Base-by-base conservation (phyloP, 192 early-diverging fungal species). In the Obelidium mucronatum region DNA sequence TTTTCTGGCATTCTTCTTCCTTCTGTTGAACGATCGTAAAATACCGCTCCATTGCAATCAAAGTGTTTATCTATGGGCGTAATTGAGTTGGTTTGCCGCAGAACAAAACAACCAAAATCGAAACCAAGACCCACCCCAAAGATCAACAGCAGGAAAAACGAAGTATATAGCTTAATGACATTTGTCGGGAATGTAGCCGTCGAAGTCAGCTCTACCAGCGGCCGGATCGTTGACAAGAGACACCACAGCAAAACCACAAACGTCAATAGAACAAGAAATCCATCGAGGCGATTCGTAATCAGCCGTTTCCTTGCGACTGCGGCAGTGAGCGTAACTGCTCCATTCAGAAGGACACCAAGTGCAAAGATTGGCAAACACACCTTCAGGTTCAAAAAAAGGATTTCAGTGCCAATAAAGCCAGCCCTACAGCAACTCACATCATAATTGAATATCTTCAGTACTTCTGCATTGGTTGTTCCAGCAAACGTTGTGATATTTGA, bases 21-120 rank as follows among this genome's bases (percentile, higher is more conserved):
- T 11, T 24, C 26, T 11, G 11, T 58, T 58, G 17, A 22, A 26
- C 55, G 24, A 58, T 58, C 26, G 22, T 58, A 31, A 64, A 67
- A 15, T 67, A 67, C 30, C 66, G 66, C 66, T 67, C 66, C 66
- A 67, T 42, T 8, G 66, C 37, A 28, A 67, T 42, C 40, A 67
- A 28, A 17, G 35, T 17, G 62, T 40, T 40, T 33, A 39, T 40
- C 39, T 39, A 37, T 64, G 3, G 26, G 22, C 48, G 13, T 31
- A 60, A 24, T 17, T 28, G 58, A 15, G 58, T 24, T 24, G 30
- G 26, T 17, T 33, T 60, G 24, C 58, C 58, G 13, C 26, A 22
- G 48, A 8, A 51, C 58, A 33, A 24, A 33, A 60, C 19, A 1
- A 24, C 13, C 2, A 13, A 0, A 8, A 24, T 48, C 44, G 19